Evolutionary conservation across 2,329 filamentous ascomycete genomes (phyloP).

Genomic region (Sclerotinia trifoliorum): DNA sequence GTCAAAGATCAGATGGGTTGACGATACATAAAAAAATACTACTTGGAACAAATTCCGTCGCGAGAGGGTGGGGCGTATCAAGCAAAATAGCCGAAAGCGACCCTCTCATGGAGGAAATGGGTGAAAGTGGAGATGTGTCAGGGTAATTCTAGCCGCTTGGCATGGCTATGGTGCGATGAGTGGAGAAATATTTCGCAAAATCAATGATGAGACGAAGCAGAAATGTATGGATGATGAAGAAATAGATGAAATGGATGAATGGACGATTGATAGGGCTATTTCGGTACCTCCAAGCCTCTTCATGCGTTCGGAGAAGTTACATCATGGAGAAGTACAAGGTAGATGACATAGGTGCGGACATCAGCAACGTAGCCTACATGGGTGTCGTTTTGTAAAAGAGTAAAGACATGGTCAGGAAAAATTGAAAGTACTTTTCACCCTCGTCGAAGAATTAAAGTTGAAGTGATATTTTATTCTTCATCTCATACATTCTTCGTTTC

Average conservation of each 20-base stretch:
- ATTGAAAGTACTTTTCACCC: background rate
- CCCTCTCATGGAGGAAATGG: background rate
- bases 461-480: background rate
- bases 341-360: background rate
- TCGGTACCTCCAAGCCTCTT: background rate
- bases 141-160: conserved; percentile 10
- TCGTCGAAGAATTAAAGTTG: background rate
- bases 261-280: conserved; percentile 11
- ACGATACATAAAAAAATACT: background rate
- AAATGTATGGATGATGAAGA: conserved; percentile 5
- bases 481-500: background rate
- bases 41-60: conserved; percentile 12
- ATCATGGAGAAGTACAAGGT: background rate
- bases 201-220: conserved; percentile 13
- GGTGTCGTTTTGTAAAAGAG: background rate
- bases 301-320: too few species aligned
- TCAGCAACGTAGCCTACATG: background rate
- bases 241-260: background rate
- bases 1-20: conserved; percentile 2
- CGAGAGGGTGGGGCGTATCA: background rate
- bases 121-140: conserved; percentile 7
- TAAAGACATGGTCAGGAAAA: background rate
- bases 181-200: background rate
- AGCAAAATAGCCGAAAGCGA: conserved; percentile 10
- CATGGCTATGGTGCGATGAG: conserved; percentile 4